Conservation (phyloP, 441 rosid genomes). For the Omphalea diandra region DNA sequence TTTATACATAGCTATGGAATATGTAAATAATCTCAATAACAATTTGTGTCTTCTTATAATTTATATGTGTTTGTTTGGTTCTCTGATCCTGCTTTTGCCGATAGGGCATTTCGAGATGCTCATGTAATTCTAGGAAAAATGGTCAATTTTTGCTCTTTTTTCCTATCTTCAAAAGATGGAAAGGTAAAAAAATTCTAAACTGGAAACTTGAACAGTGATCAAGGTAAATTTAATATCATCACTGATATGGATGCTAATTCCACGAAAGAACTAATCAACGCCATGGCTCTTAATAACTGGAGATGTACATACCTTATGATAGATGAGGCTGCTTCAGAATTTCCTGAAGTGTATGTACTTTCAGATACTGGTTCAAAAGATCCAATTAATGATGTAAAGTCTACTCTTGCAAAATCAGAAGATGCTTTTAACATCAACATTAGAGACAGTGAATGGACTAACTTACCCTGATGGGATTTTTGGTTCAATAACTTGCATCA, state of each 20-base stretch:
- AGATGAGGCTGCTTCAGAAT: conserved; percentile 34
- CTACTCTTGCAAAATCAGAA: conserved; percentile 24
- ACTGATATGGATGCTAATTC: conserved; percentile 15
- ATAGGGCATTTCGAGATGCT: too few species aligned
- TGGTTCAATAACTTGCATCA: conserved; percentile 20
- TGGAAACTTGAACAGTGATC: conserved; percentile 26
- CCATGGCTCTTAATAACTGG: conserved; percentile 10
- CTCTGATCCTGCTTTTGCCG: too few species aligned
- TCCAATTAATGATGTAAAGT: conserved; percentile 19
- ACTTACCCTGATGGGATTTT: conserved; percentile 5
- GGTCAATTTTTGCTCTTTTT: too few species aligned
- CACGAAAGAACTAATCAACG: conserved; percentile 16
- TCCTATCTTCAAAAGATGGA: conserved; percentile 24
- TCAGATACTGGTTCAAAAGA: conserved; percentile 25
- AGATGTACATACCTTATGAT: conserved; percentile 10
- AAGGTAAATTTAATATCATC: conserved; percentile 24
- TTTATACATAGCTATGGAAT: too few species aligned
- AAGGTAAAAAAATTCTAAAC: conserved; percentile 20
- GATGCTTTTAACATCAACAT: conserved; percentile 13
- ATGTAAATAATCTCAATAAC: too few species aligned
- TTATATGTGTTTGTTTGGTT: too few species aligned
- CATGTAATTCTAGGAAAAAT: too few species aligned
- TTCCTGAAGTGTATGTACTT: conserved; percentile 24
- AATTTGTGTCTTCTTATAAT: too few species aligned
- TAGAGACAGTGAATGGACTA: conserved; percentile 15